Evolutionary conservation across 345 rosid genomes (phyloP), one percentile per base, ranked within the genome.

Genomic region (Syzygium oleosum): DNA sequence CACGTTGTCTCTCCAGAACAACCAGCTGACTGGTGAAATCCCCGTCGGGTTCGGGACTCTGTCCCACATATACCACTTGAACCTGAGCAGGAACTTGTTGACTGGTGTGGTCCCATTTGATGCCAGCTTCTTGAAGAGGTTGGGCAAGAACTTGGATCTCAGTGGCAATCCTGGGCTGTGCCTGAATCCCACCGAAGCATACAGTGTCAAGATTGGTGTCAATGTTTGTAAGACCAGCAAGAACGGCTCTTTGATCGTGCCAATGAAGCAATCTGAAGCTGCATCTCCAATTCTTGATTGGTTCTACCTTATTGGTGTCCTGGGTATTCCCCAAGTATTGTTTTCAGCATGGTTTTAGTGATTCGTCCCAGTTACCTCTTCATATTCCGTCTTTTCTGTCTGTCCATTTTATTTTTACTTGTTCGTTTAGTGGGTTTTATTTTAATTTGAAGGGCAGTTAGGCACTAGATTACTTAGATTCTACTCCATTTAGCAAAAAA

Each of bases 101-200:
- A 90, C 88, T 43, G 99, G 99, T 4, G 93, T 93, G 9, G 98
- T 95, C 41, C 98, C 98, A 84, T 96, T 95, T 87, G 92, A 91
- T 88, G 86, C 95, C n/a, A 94, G 91, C 85, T 96, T 97, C 87
- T 38, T 94, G 15, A 93, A 90, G 89, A 89, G 97, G 86, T 59
- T 95, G 12, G 95, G 98, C 77, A 93, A 90, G 92, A 97, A 96
- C 87, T 91, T 97, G 96, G 99, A 97, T 84, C 94, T 97, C 25
- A 92, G 94, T 85, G 97, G 94, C 73, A 97, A 97, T 89, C 92
- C 95, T 85, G 95, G 94, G 38, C 98, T 97, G 84, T 97, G 99
- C 90, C 87, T 96, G 90, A 94, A 92, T 56, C 94, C 96, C 29
- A 86, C 93, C 63, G 98, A 94, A 85, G 95, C 93, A 55, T 87